Conservation (phyloP, 208 protist genomes). For the Acanthamoeba polyphaga region DNA sequence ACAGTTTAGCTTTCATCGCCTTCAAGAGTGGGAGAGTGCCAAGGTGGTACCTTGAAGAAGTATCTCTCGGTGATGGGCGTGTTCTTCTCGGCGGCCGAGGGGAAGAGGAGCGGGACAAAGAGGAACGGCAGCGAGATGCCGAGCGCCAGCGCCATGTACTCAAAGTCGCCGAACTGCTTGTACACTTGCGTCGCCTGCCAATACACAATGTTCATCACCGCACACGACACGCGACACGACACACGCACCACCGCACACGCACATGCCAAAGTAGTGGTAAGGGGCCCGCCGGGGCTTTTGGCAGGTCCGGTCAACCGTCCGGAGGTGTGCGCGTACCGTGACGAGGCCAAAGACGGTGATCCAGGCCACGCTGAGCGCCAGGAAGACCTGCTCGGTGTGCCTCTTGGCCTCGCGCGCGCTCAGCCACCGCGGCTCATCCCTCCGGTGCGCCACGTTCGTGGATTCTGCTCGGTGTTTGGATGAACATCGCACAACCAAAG, state of each 20-base stretch:
- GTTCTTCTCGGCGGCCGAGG: constrained; percentile 69
- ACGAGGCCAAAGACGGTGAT: constrained; percentile 52
- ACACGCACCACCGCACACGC: not conserved
- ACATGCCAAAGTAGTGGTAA: not conserved
- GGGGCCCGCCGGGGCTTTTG: not conserved
- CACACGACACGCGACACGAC: not conserved
- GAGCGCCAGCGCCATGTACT: constrained; percentile 70
- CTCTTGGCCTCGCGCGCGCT: constrained; percentile 59
- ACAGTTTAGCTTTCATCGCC: not conserved
- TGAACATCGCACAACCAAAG: not conserved
- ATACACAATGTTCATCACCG: not conserved
- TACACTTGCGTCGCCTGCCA: constrained; percentile 34
- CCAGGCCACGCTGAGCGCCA: constrained; percentile 34
- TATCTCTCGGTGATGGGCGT: constrained; percentile 76
- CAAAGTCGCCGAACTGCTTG: constrained; percentile 70
- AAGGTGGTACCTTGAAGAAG: constrained; percentile 27
- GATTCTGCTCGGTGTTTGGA: not conserved
- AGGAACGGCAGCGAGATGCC: constrained; percentile 69
- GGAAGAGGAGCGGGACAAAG: constrained; percentile 78
- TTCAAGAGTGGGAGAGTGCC: not conserved
- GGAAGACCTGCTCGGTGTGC: constrained; percentile 56
- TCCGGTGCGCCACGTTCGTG: not conserved
- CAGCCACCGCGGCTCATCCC: constrained; percentile 50
- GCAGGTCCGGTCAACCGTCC: too few relatives aligned
- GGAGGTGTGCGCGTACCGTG: not conserved